Base-by-base conservation (phyloP, 2,329 filamentous ascomycete genomes). In the Colletotrichum sp. region DNA sequence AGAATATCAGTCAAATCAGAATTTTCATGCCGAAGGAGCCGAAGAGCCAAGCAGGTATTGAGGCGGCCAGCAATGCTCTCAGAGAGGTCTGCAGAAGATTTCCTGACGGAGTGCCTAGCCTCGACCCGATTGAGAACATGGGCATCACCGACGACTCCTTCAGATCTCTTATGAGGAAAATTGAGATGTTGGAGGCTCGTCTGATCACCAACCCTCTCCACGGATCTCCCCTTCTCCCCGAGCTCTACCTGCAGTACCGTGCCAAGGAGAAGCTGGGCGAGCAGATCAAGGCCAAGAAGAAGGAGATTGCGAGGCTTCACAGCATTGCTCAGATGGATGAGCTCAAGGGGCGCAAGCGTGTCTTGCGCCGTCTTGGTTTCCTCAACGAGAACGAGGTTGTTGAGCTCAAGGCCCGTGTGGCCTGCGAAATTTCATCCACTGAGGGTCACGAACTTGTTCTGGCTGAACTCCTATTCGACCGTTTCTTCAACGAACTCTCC, bases 61-160 rank as follows among this genome's bases (percentile, higher is more conserved):
- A 91, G 2, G 91, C 93, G 18, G 90, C 94, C 65, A 92, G 93
- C 72, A 94, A 94, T 78, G 90, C 89, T 2, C 85, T 99, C 32
- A 90, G 92, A 57, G 96, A 99, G 84, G 93, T 98, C 18, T 91
- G 95, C 85, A 92, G 92, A 79, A 93, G 97, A 30, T 99, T 99
- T 87, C 96, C 96, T 1, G 97, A 99, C 82, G 97, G 97, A 5
- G 88, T 99, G 72, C 94, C 97, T 5, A 89, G 96, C 8, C 87
- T 99, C 21, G 97, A 99, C 81, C 97, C 97, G 0, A 93, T 99
- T 52, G 96, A 99, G 84, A 96, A 98, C 82, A 99, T 99, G 97
- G 91, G 92, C 32, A 99, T 99, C 81, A 93, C 90, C 6, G 97
- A 99, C 81, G 96, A 98, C 2, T 93, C 92, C 0, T 99, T 99